phyloP scores from a whole-genome alignment of 2,329 filamentous ascomycete species.

The Talaromyces islandicus region DNA sequence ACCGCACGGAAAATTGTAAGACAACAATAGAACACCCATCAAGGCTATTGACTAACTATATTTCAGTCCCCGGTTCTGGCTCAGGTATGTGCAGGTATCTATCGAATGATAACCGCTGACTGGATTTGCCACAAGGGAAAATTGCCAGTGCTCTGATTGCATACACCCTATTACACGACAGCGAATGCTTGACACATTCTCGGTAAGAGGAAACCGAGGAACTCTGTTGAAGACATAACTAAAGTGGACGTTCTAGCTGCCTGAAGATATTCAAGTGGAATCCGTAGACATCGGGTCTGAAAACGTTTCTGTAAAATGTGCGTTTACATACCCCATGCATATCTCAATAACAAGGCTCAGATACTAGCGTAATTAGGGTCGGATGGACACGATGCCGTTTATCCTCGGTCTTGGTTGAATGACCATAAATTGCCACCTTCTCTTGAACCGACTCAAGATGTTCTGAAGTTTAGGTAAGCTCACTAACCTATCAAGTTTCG shows the following conservation, averaged over 20 bases:
- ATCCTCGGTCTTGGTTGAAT: slow-evolving; percentile 58
- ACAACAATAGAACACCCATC: neutral
- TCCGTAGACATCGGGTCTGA: slow-evolving; percentile 26
- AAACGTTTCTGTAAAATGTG: slow-evolving; percentile 49
- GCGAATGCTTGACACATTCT: slow-evolving; percentile 62
- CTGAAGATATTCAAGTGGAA: slow-evolving; percentile 35
- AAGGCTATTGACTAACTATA: neutral
- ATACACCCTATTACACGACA: slow-evolving; percentile 67
- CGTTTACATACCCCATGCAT: slow-evolving; percentile 17
- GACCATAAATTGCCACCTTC: slow-evolving; percentile 35
- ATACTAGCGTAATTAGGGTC: slow-evolving; percentile 48
- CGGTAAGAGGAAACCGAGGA: slow-evolving; percentile 36
- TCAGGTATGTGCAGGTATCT: slow-evolving; percentile 4
- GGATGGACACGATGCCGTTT: slow-evolving; percentile 64
- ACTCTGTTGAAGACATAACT: neutral
- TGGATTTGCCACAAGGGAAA: slow-evolving; percentile 50
- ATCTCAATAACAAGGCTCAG: neutral
- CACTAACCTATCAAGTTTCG: slow-evolving; percentile 13
- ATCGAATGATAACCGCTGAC: neutral
- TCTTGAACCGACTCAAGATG: slow-evolving; percentile 12
- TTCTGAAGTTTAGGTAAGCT: slow-evolving; percentile 16
- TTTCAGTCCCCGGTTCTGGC: slow-evolving; percentile 6
- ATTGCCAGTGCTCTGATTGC: slow-evolving; percentile 64
- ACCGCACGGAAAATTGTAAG: slow-evolving; percentile 4
- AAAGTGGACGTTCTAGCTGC: slow-evolving; percentile 36